Percentiles rank a stretch among this genome's conserved stretches.
Evolutionary conservation across 2,329 filamentous ascomycete genomes (phyloP).

Genomic region (Tolypocladium guangdongense): DNA sequence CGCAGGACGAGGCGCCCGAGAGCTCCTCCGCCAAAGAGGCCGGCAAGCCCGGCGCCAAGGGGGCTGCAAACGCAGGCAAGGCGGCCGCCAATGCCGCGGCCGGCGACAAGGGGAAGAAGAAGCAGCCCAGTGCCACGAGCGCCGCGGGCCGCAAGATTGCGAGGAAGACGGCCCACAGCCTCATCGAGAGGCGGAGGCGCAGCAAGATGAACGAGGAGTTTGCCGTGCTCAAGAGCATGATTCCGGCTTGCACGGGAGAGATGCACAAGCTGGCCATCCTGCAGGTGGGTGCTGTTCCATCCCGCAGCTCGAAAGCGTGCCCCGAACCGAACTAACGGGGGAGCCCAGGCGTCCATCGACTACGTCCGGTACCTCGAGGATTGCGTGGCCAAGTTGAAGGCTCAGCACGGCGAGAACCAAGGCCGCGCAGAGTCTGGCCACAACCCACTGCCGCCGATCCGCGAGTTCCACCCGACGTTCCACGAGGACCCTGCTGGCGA

Average conservation of each 20-base stretch:
- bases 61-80: slow-evolving; percentile 9
- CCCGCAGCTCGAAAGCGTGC: not conserved
- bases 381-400: slow-evolving; percentile 72
- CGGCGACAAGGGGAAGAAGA: slow-evolving; percentile 51
- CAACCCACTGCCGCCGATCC: slow-evolving; percentile 23
- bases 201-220: slow-evolving; percentile 99
- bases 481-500: slow-evolving; percentile 30
- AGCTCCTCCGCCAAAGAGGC: slow-evolving; percentile 13
- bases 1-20: slow-evolving; percentile 26
- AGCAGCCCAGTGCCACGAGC: slow-evolving; percentile 63
- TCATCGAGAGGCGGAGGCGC: slow-evolving; percentile 80
- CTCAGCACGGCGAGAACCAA: slow-evolving; percentile 30
- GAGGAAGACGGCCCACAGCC: slow-evolving; percentile 87
- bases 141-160: slow-evolving; percentile 90
- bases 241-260: slow-evolving; percentile 88
- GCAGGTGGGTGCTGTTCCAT: slow-evolving; percentile 50
- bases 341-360: slow-evolving; percentile 74
- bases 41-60: slow-evolving; percentile 11
- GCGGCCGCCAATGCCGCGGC: slow-evolving; percentile 7
- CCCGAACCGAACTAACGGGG: not conserved
- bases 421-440: slow-evolving; percentile 15
- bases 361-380: slow-evolving; percentile 91
- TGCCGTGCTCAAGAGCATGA: slow-evolving; percentile 84
- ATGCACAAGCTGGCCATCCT: slow-evolving; percentile 98
- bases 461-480: slow-evolving; percentile 28